These are phyloP conservation scores for Haematococcus sp. DNA, from an alignment of 139 green algal genomes.

Conservation along the genomic window DNA sequence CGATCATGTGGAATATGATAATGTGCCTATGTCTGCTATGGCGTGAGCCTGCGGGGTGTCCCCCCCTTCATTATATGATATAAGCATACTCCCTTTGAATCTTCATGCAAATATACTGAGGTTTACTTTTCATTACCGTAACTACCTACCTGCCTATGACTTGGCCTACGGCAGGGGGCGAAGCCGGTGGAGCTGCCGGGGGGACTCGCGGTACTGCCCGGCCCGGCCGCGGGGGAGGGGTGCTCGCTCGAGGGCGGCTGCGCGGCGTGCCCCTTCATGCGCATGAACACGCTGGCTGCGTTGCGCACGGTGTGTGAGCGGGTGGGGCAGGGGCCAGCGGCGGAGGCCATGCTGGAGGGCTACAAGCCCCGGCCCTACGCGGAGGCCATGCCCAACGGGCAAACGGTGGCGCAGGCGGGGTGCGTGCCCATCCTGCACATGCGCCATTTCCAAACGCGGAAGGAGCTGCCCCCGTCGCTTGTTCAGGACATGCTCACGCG, in stretches of 20 bases:
- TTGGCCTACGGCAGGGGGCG: neutral
- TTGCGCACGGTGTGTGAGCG: constrained; percentile 51
- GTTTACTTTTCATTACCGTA: too few species aligned
- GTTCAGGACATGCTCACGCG: constrained; percentile 30
- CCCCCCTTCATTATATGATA: too few species aligned
- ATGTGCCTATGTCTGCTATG: too few species aligned
- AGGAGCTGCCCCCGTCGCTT: constrained; percentile 42
- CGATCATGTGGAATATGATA: too few species aligned
- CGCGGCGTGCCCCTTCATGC: constrained; percentile 97
- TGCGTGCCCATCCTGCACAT: constrained; percentile 97
- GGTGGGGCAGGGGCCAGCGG: constrained; percentile 35
- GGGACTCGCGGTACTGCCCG: constrained; percentile 67
- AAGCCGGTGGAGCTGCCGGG: constrained; percentile 47
- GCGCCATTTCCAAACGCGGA: constrained; percentile 83
- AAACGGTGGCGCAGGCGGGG: constrained; percentile 72
- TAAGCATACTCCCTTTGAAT: too few species aligned
- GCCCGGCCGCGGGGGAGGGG: constrained; percentile 80
- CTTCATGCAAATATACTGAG: too few species aligned
- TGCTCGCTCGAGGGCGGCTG: constrained; percentile 92
- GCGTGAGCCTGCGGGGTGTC: too few species aligned
- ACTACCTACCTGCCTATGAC: too few species aligned
- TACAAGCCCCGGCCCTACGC: constrained; percentile 72
- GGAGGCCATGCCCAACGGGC: constrained; percentile 55
- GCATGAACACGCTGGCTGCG: constrained; percentile 85
- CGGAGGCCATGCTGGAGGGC: constrained; percentile 63